Evolutionary conservation across 2,329 filamentous ascomycete genomes (phyloP).

Genomic region (Penicillium sp.): DNA sequence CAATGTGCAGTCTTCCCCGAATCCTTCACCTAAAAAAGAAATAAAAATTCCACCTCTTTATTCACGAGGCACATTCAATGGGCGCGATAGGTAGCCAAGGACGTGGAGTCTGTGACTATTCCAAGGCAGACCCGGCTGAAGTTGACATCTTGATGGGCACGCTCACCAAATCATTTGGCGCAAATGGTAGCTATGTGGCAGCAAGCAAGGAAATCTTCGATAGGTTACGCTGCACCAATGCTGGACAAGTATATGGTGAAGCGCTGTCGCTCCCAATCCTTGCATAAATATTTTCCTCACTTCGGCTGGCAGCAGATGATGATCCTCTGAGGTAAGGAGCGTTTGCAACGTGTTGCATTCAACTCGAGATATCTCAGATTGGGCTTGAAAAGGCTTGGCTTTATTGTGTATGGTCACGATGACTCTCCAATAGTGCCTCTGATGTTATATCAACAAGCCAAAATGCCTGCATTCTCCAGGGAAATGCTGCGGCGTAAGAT

Average conservation of each 20-base stretch:
- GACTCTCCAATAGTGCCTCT: constrained; percentile 94
- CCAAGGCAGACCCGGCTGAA: constrained; percentile 80
- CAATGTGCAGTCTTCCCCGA: constrained; percentile 90
- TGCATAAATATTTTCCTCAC: constrained; percentile 82
- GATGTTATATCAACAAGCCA: constrained; percentile 91
- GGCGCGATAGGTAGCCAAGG: constrained; percentile 88
- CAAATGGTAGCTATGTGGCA: constrained; percentile 91
- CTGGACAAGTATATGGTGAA: constrained; percentile 82
- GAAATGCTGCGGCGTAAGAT: constrained; percentile 98
- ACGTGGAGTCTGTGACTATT: constrained; percentile 94
- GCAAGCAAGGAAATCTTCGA: constrained; percentile 88
- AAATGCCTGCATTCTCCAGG: constrained; percentile 95
- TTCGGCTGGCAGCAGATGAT: constrained; percentile 85
- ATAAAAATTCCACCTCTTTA: constrained; percentile 93
- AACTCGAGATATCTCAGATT: constrained; percentile 95
- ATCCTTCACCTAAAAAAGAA: constrained; percentile 82
- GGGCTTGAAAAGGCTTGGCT: constrained; percentile 89
- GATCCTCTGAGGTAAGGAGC: constrained; percentile 74
- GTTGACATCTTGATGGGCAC: constrained; percentile 97
- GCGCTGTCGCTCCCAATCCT: constrained; percentile 82
- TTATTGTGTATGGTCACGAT: constrained; percentile 93
- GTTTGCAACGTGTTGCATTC: constrained; percentile 90
- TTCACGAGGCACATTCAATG: constrained; percentile 94
- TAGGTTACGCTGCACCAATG: constrained; percentile 82
- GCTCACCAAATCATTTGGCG: constrained; percentile 93